Conservation (phyloP, 768 basidiomycete species). For the Atractiella rhizophila region DNA sequence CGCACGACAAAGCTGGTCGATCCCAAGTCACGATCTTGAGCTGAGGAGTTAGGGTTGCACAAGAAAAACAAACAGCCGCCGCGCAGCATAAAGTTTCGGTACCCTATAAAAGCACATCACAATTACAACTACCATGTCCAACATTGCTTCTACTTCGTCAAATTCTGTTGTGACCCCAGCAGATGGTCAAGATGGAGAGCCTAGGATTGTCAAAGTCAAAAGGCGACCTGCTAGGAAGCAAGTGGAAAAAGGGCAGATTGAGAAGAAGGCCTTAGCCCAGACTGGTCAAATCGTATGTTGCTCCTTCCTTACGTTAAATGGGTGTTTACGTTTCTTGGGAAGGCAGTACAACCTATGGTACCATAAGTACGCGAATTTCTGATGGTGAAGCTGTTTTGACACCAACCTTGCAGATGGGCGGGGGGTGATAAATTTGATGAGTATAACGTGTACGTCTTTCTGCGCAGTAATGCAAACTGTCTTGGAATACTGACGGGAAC, state of each 20-base stretch:
- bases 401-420: conserved; percentile 43
- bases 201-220: conserved; percentile 16
- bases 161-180: too few species aligned
- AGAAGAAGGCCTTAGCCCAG: conserved; percentile 11
- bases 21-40: too few species aligned
- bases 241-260: conserved; percentile 11
- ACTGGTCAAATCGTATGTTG: conserved; percentile 6
- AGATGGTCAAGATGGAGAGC: too few species aligned
- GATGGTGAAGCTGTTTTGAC: background rate
- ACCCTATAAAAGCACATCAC: too few species aligned
- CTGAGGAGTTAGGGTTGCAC: too few species aligned
- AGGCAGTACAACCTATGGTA: conserved; percentile 54
- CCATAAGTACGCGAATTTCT: conserved; percentile 54
- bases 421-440: conserved; percentile 92
- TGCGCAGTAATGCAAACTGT: background rate
- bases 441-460: conserved; percentile 54
- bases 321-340: background rate
- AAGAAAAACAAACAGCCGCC: too few species aligned
- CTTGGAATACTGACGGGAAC: background rate
- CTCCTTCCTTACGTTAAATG: background rate
- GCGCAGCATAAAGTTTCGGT: too few species aligned
- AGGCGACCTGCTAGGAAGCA: conserved; percentile 16
- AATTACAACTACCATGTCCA: too few species aligned
- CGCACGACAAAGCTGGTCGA: too few species aligned
- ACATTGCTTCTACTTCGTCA: too few species aligned